Evolutionary conservation across 306 rosid genomes (phyloP), one percentile per base, ranked within the genome.

Genomic region (Cucurbita moschata): DNA sequence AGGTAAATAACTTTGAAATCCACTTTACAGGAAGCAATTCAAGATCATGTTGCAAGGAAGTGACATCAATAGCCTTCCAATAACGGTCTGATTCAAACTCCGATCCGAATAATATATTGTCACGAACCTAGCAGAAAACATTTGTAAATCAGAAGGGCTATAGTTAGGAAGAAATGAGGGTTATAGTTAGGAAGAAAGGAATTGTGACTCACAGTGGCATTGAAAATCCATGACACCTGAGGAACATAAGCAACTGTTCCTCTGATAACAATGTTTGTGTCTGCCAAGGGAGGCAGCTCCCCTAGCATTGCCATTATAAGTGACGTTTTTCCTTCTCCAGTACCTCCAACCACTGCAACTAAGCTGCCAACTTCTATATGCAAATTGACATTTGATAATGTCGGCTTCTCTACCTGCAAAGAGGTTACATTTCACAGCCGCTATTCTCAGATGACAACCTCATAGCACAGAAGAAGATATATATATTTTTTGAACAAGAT

Each of bases 191-290:
- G 35, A 56, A 75, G 23, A 42, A 44, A 54, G 58, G 58, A 81
- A 74, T 37, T 75, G 56, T n/a, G 76, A 80, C 96, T 90, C 80
- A 92, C 98, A 10, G 98, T 86, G 62, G 96, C 98, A 82, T 92
- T 92, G 85, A 87, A 87, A 77, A 92, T 92, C 98, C 98, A 92
- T 54, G 98, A 92, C 86, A 92, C 79, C 78, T 92, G 98, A 71
- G 98, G 96, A 77, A 92, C 98, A 78, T 90, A 92, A 64, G 96
- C 97, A 74, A 88, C 93, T 52, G 89, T 85, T 61, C 98, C 98
- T 83, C 96, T 88, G 40, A 88, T 75, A 77, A 81, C 80, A 69
- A 83, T 85, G 75, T 74, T 58, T 58, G 88, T 73, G 60, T 83
- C 80, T 2, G 79, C 68, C 56, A 87, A 19, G 46, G 84, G 77